Conservation (phyloP, 129 eudicot species). For the Chrysanthemum lavandulifolium region DNA sequence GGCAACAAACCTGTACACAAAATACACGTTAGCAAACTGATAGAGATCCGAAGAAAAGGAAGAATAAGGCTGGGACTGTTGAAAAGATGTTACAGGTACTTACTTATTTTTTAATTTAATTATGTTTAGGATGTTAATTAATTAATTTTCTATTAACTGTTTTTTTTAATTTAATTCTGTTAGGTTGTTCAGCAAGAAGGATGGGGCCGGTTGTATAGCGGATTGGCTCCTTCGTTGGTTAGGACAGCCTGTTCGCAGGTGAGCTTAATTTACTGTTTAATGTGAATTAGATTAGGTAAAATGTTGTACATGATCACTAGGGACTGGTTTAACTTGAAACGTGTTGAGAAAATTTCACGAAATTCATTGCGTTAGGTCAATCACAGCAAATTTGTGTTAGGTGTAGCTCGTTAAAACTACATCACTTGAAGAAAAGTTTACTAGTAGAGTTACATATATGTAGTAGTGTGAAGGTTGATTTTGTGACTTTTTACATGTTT, state of each 20-base stretch:
- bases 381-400: too few relatives aligned
- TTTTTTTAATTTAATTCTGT: slow-evolving; percentile 6
- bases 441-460: not conserved
- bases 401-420: too few relatives aligned
- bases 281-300: too few relatives aligned
- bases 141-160: not conserved
- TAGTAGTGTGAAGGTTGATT: too few relatives aligned
- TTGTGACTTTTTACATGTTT: not conserved
- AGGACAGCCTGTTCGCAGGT: slow-evolving; percentile 97
- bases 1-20: too few relatives aligned
- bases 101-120: not conserved
- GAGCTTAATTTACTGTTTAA: slow-evolving; percentile 10
- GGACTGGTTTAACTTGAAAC: too few relatives aligned
- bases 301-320: too few relatives aligned
- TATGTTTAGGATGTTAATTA: not conserved
- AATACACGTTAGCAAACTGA: slow-evolving; percentile 97
- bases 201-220: slow-evolving; percentile 79
- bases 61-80: slow-evolving; percentile 55
- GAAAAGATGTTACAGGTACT: slow-evolving; percentile 76
- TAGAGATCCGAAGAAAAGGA: slow-evolving; percentile 64
- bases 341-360: too few relatives aligned
- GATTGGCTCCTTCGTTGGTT: slow-evolving; percentile 71
- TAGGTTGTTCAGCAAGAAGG: slow-evolving; percentile 93
- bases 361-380: too few relatives aligned
- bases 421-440: too few relatives aligned